phyloP scores from a whole-genome alignment of 345 rosid genomes.

The Hibiscus trionum region DNA sequence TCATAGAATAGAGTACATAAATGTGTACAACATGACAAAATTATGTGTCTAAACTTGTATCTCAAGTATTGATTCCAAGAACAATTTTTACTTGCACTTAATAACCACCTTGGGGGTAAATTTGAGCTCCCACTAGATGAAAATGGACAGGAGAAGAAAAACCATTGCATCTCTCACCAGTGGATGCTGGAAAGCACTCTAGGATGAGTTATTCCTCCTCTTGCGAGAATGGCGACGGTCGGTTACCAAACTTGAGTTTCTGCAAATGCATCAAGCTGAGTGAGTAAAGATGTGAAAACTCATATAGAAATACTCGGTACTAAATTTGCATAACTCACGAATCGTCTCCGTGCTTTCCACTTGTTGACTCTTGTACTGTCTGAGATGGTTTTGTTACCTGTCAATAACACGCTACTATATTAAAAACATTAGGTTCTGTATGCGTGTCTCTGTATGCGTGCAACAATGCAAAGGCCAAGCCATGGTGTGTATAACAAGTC shows the following conservation, averaged over 20 bases:
- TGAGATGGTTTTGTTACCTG: conserved; percentile 46
- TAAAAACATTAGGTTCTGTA: neutral
- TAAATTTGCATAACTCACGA: conserved; percentile 34
- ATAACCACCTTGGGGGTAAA: conserved; percentile 9
- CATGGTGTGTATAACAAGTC: neutral
- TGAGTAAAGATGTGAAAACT: neutral
- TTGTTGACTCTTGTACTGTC: conserved; percentile 40
- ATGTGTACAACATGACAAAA: conserved; percentile 28
- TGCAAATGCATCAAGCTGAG: conserved; percentile 22
- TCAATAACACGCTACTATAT: conserved; percentile 5
- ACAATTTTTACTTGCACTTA: conserved; percentile 8
- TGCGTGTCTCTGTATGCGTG: neutral
- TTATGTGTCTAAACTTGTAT: conserved; percentile 1
- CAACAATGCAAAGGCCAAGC: neutral
- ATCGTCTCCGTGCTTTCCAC: conserved; percentile 39
- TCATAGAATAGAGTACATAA: conserved; percentile 14
- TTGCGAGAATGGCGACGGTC: conserved; percentile 27
- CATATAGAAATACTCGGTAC: neutral
- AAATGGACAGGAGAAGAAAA: neutral
- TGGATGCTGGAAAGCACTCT: conserved; percentile 13
- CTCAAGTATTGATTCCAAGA: neutral
- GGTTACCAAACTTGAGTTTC: conserved; percentile 26
- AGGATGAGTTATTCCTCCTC: conserved; percentile 27
- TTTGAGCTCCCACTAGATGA: conserved; percentile 4
- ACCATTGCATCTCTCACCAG: neutral